Evolutionary conservation across 257 asterid species (phyloP), one percentile per base, ranked within the genome.

Genomic region (Solanum peruvianum): DNA sequence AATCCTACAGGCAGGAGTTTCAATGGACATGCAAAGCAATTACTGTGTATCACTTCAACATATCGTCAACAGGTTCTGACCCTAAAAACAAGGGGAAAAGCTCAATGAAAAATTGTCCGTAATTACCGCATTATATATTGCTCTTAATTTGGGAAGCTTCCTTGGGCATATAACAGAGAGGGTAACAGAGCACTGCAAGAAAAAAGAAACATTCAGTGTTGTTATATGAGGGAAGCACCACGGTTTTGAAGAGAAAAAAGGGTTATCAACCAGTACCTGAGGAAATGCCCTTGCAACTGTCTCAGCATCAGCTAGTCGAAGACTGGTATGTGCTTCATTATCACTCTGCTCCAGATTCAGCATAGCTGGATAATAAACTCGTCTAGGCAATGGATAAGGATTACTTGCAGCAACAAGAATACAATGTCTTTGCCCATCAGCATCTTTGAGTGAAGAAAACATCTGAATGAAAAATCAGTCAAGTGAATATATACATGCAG

Each of bases 351-450:
- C 98, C 29, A 88, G 62, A 39, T 90, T 94, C 87, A 89, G 95
- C 73, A 91, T 58, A 86, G 88, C 95, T 23, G 96, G 96, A 64
- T 92, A 90, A 89, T 91, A 93, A 81, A 97, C 95, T 78, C 95
- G 96, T 82, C 94, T 96, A 21, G 98, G 97, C 76, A 95, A 89
- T 87, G 98, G 94, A 90, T 92, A 92, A 90, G 98, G 99, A 72
- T 95, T 96, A 92, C 99, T 95, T 52, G 98, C 98, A 89, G 98
- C 98, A 85, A 97, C 88, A 88, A 96, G 97, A 91, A 97, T 93
- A 88, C 98, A 97, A 87, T 97, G 99, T 86, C 93, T 93, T 82
- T 92, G 97, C 76, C 94, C 92, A 81, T 95, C 98, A 88, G 87
- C 85, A 88, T 92, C 92, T 90, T 87, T 92, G 71, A 91, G 87